Conservation (phyloP, 495 filamentous ascomycete genomes). For the Daldinia childiae region DNA sequence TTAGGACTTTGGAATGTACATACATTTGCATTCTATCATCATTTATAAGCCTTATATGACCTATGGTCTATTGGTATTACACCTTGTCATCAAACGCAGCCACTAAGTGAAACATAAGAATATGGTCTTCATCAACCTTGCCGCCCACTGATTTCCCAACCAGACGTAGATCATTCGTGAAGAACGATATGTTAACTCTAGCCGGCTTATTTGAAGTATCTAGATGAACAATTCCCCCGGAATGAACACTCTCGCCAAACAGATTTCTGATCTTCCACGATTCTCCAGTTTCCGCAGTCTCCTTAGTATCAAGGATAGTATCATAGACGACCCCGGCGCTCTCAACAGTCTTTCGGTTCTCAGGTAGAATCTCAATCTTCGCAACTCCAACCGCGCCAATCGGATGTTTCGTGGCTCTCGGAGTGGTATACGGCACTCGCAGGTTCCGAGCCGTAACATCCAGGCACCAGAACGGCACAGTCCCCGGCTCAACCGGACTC, state of each 20-base stretch:
- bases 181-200: slow-evolving; percentile 24
- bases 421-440: slow-evolving; percentile 53
- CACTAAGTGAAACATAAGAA: slow-evolving; percentile 22
- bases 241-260: slow-evolving; percentile 14
- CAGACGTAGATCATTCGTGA: slow-evolving; percentile 24
- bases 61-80: not conserved
- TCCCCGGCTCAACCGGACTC: slow-evolving; percentile 37
- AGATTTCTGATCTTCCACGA: slow-evolving; percentile 11
- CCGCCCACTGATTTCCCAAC: slow-evolving; percentile 31
- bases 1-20: not conserved
- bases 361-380: slow-evolving; percentile 50
- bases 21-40: not conserved
- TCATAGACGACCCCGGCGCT: slow-evolving; percentile 42
- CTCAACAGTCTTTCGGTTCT: slow-evolving; percentile 25
- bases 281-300: not conserved
- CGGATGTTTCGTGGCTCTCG: slow-evolving; percentile 52
- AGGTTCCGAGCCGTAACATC: slow-evolving; percentile 60
- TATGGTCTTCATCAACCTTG: slow-evolving; percentile 20
- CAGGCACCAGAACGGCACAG: slow-evolving; percentile 65
- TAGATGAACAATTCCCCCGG: slow-evolving; percentile 4
- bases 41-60: not conserved
- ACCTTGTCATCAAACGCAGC: slow-evolving; percentile 2
- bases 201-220: not conserved
- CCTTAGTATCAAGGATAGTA: slow-evolving; percentile 37
- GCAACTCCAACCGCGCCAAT: slow-evolving; percentile 57